These are phyloP conservation scores for Coniophora puteana DNA, from an alignment of 1,284 basidiomycete genomes.

Conservation along the genomic window DNA sequence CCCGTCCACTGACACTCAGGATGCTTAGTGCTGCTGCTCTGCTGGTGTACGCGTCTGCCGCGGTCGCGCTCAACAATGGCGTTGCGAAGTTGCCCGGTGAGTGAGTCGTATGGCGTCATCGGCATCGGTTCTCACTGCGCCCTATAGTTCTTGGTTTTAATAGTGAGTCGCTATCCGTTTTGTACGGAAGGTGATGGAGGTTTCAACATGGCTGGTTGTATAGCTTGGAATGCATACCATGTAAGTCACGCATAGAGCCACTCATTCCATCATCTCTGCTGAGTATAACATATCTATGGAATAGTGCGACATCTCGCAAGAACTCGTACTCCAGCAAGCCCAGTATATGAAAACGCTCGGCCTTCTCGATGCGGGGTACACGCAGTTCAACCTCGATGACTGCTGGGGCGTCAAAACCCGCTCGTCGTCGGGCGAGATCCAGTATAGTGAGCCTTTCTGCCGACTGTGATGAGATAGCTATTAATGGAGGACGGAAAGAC, in stretches of 20 bases:
- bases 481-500: slow-evolving; percentile 23
- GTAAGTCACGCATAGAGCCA: slow-evolving; percentile 25
- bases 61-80: too few species aligned
- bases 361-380: slow-evolving; percentile 39
- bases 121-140: slow-evolving; percentile 7
- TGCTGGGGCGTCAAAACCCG: slow-evolving; percentile 27
- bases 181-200: too few species aligned
- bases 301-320: slow-evolving; percentile 55
- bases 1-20: too few species aligned
- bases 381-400: slow-evolving; percentile 36
- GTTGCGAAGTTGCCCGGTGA: slow-evolving; percentile 27
- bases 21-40: too few species aligned
- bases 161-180: slow-evolving; percentile 23
- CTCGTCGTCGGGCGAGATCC: neutral
- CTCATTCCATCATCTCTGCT: neutral
- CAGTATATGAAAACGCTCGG: slow-evolving; percentile 44
- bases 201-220: neutral
- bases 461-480: neutral
- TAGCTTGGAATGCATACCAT: slow-evolving; percentile 60
- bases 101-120: slow-evolving; percentile 1
- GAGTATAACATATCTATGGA: slow-evolving; percentile 3
- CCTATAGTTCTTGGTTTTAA: slow-evolving; percentile 28
- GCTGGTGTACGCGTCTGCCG: too few species aligned
- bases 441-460: neutral
- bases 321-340: slow-evolving; percentile 44